Evolutionary conservation across 2,329 filamentous ascomycete species (phyloP).

Genomic region (Trichoderma semiorbis): DNA sequence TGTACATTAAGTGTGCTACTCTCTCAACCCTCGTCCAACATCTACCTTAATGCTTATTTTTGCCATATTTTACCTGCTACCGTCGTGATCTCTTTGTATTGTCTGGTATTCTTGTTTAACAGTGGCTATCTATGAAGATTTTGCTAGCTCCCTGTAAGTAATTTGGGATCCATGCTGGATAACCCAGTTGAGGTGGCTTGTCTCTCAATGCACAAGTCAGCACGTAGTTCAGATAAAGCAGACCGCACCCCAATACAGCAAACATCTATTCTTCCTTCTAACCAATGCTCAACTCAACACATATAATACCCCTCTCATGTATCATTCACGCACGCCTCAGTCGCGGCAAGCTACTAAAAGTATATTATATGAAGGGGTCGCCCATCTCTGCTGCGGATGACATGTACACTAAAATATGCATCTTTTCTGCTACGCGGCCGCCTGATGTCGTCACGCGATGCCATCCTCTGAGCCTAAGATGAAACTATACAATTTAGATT

Average conservation of each 20-base stretch:
- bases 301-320: slow-evolving; percentile 58
- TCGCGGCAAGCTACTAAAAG: slow-evolving; percentile 56
- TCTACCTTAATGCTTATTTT: neutral
- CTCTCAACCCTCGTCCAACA: neutral
- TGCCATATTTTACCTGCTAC: neutral
- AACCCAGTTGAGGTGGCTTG: neutral
- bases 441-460: neutral
- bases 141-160: neutral
- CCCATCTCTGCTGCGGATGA: slow-evolving; percentile 52
- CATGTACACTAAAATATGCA: slow-evolving; percentile 40
- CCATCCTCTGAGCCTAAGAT: neutral
- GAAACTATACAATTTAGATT: neutral
- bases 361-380: slow-evolving; percentile 59
- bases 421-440: slow-evolving; percentile 63
- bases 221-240: neutral
- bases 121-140: neutral
- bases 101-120: neutral
- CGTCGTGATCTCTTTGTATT: neutral
- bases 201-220: neutral
- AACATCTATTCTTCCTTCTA: neutral
- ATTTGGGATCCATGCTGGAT: neutral
- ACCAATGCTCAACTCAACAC: slow-evolving; percentile 44
- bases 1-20: neutral
- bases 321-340: slow-evolving; percentile 60
- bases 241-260: neutral